phyloP scores from a whole-genome alignment of 2,329 filamentous ascomycete genomes.

The Claviceps quebecensis region DNA sequence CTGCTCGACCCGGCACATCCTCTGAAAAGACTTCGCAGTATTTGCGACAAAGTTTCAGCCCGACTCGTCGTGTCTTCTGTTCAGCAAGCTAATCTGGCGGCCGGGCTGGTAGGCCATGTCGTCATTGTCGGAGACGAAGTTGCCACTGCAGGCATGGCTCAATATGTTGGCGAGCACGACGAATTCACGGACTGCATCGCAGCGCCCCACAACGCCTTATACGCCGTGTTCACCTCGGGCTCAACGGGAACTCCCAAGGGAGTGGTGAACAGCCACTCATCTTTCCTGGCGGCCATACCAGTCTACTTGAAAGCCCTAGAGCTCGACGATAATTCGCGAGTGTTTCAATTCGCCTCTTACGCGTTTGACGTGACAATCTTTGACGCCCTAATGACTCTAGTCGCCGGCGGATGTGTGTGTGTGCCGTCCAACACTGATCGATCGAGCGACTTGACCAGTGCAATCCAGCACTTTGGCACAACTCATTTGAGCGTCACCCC shows the following conservation, averaged over 20 bases:
- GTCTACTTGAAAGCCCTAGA: background rate
- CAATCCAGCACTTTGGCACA: constrained; percentile 5
- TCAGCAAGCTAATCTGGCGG: background rate
- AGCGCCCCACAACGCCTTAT: background rate
- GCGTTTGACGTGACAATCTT: constrained; percentile 10
- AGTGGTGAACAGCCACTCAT: background rate
- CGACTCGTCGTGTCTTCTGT: background rate
- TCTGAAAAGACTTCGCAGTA: background rate
- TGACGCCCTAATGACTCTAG: constrained; percentile 9
- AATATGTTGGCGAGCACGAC: background rate
- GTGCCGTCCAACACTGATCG: constrained; percentile 9
- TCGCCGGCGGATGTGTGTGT: constrained; percentile 9
- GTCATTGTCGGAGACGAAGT: background rate
- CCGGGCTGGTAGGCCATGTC: background rate
- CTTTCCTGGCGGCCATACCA: background rate
- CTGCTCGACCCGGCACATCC: constrained; percentile 6
- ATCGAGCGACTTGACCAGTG: constrained; percentile 7
- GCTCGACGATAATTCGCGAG: background rate
- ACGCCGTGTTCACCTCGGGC: background rate
- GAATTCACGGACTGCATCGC: background rate
- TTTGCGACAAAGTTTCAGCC: background rate
- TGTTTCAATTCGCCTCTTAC: constrained; percentile 10
- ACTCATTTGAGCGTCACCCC: constrained; percentile 6
- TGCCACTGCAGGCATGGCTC: background rate
- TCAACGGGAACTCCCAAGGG: background rate